Percentiles rank a stretch among this genome's conserved stretches.
Evolutionary conservation across 208 protist genomes (phyloP).

Genomic region (Leishmania lainsoni): DNA sequence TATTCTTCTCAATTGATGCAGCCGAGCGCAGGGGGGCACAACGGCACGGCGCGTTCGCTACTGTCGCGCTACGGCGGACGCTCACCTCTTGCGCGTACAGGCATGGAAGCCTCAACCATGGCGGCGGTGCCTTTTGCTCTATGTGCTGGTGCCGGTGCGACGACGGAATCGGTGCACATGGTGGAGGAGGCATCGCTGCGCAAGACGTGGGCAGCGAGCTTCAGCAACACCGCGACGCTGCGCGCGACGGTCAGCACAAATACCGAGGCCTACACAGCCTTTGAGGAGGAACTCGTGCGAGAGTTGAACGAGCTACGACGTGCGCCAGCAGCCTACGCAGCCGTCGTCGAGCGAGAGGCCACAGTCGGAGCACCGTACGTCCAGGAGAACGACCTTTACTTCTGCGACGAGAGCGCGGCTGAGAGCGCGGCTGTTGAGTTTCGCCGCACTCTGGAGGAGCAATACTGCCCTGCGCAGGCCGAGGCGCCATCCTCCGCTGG

Average conservation of each 20-base stretch:
- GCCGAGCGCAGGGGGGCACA: neutral
- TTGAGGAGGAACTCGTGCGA: conserved; percentile 58
- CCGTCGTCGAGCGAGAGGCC: conserved; percentile 58
- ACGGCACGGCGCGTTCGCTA: neutral
- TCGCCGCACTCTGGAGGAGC: conserved; percentile 19
- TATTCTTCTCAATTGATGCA: neutral
- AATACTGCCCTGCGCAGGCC: neutral
- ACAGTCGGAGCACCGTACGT: conserved; percentile 74
- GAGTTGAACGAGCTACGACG: conserved; percentile 76
- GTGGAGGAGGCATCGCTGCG: conserved; percentile 25
- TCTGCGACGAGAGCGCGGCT: conserved; percentile 38
- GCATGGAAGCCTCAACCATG: neutral
- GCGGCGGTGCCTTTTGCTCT: neutral
- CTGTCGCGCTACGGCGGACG: neutral
- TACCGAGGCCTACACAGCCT: conserved; percentile 57
- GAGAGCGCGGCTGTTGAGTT: conserved; percentile 15
- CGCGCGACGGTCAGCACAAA: conserved; percentile 57
- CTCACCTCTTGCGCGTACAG: neutral
- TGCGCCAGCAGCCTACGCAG: conserved; percentile 64
- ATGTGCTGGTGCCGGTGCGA: neutral
- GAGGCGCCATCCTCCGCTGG: neutral
- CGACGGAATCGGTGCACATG: conserved; percentile 12
- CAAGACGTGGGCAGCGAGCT: conserved; percentile 40
- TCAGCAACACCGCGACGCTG: conserved; percentile 36
- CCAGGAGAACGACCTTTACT: conserved; percentile 52